These are phyloP conservation scores for Fusarium coffeatum DNA, from an alignment of 2,329 filamentous ascomycete species.

Conservation along the genomic window DNA sequence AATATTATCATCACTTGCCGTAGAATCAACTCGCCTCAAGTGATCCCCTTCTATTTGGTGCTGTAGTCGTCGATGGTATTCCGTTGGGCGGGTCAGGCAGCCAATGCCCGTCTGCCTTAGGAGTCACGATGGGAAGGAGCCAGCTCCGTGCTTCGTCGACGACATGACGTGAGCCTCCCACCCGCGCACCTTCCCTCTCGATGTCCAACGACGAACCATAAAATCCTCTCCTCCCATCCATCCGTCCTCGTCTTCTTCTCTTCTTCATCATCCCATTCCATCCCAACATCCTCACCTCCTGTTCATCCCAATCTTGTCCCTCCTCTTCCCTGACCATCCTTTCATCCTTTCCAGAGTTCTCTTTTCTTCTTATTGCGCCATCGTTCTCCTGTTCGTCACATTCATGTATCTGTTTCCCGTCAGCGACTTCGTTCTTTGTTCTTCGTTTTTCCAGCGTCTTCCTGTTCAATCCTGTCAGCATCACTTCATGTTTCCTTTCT, in stretches of 20 bases:
- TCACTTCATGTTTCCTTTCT: not conserved
- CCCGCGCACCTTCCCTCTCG: conserved; percentile 1
- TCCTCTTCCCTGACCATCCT: not conserved
- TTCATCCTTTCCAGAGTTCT: not conserved
- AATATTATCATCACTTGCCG: not conserved
- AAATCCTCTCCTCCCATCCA: not conserved
- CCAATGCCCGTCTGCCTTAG: not conserved
- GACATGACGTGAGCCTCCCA: not conserved
- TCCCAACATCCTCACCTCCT: not conserved
- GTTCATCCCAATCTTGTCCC: conserved; percentile 5
- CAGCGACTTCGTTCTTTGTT: not conserved
- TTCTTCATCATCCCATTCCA: conserved; percentile 1
- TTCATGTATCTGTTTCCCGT: not conserved
- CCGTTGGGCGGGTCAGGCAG: not conserved
- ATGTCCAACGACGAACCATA: not conserved
- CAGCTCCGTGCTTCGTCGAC: not conserved
- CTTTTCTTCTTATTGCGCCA: not conserved
- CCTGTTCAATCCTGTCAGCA: not conserved
- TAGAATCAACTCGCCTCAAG: not conserved
- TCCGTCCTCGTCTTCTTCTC: not conserved
- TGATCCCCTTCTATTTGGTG: not conserved
- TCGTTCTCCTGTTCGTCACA: not conserved
- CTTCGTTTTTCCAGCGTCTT: not conserved
- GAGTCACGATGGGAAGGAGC: not conserved
- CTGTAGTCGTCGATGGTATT: too few relatives aligned